Percentiles rank a stretch among this genome's conserved stretches.
Conservation (phyloP, 176 grass and related monocot genomes). For the Elaeis guineensis region DNA sequence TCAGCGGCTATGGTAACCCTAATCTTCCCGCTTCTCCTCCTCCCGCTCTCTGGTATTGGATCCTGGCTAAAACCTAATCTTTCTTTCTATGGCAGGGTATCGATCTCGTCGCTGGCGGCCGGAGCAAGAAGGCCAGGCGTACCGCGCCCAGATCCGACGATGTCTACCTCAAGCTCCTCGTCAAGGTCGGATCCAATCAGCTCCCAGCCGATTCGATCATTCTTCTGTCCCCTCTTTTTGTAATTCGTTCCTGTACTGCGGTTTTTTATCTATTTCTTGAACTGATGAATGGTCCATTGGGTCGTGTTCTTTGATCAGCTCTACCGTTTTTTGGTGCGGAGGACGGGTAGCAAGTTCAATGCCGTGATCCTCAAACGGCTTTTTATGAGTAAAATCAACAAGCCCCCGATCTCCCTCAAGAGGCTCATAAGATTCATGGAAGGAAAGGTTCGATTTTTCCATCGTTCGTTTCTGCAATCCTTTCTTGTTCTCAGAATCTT, state of each 20-base stretch:
- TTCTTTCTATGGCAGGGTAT: neutral
- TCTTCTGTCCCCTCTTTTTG: neutral
- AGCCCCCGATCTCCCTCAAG: conserved; percentile 1
- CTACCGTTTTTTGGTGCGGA: neutral
- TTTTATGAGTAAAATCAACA: conserved; percentile 7
- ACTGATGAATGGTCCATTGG: too few species aligned
- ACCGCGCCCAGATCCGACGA: neutral
- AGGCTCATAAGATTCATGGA: conserved; percentile 5
- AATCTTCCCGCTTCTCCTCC: too few species aligned
- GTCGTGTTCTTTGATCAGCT: conserved; percentile 1
- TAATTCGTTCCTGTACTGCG: neutral
- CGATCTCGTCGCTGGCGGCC: conserved; percentile 9
- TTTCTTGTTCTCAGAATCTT: too few species aligned
- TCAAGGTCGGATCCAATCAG: neutral
- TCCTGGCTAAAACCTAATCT: too few species aligned
- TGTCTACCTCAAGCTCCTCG: conserved; percentile 13
- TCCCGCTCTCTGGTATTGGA: too few species aligned
- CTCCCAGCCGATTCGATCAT: too few species aligned
- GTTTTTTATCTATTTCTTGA: too few species aligned
- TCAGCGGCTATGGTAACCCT: too few species aligned
- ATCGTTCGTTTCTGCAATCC: too few species aligned
- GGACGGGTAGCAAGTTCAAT: conserved; percentile 11
- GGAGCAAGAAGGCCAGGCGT: conserved; percentile 12
- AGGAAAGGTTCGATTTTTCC: conserved; percentile 3
- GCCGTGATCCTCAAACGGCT: conserved; percentile 7